phyloP scores from a whole-genome alignment of 2,329 filamentous ascomycete genomes.

The Penicillium nordicum region DNA sequence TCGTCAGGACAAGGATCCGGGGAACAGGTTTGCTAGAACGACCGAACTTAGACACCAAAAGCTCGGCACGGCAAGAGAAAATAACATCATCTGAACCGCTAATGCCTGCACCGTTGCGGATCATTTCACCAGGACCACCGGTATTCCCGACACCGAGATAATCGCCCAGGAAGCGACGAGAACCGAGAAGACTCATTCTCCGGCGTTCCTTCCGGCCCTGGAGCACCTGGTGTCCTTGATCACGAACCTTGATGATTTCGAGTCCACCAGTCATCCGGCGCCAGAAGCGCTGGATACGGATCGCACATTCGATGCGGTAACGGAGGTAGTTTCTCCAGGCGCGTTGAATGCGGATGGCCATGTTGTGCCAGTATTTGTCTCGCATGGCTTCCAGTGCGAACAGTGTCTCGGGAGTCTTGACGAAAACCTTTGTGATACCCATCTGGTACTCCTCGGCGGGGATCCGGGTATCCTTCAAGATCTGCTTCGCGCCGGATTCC shows the following conservation, averaged over 20 bases:
- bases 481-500: slow-evolving; percentile 83
- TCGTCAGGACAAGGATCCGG: slow-evolving; percentile 79
- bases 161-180: slow-evolving; percentile 87
- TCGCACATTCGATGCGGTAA: slow-evolving; percentile 88
- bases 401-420: slow-evolving; percentile 94
- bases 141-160: slow-evolving; percentile 84
- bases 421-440: slow-evolving; percentile 94
- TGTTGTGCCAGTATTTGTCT: slow-evolving; percentile 98
- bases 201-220: slow-evolving; percentile 85
- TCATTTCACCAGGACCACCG: slow-evolving; percentile 74
- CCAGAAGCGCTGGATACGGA: slow-evolving; percentile 92
- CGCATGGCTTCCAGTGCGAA: slow-evolving; percentile 98
- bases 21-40: slow-evolving; percentile 91
- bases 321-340: slow-evolving; percentile 96
- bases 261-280: slow-evolving; percentile 86
- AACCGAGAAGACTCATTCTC: slow-evolving; percentile 86
- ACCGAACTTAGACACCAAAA: slow-evolving; percentile 91
- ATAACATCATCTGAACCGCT: slow-evolving; percentile 64
- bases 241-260: slow-evolving; percentile 82
- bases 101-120: slow-evolving; percentile 72
- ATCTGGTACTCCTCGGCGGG: slow-evolving; percentile 95
- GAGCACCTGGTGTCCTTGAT: slow-evolving; percentile 79
- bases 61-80: slow-evolving; percentile 88
- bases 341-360: slow-evolving; percentile 95
- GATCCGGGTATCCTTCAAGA: slow-evolving; percentile 94